Evolutionary conservation across 1,284 basidiomycete species (phyloP).

Genomic region (Leccinum subrobustum): DNA sequence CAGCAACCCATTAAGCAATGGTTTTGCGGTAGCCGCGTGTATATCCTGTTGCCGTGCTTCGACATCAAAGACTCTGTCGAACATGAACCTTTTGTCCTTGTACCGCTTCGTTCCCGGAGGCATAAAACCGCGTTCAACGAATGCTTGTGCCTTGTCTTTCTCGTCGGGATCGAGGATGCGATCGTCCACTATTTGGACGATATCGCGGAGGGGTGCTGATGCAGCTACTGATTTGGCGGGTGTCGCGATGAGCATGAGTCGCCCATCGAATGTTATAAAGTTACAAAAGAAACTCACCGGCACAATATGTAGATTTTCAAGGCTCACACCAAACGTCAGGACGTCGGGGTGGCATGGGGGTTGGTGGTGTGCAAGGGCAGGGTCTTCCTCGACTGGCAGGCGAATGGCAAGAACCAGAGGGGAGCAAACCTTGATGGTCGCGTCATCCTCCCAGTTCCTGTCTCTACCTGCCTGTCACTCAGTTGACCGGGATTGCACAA

Average conservation of each 20-base stretch:
- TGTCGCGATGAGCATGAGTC: slow-evolving; percentile 47
- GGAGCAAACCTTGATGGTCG: too few species aligned
- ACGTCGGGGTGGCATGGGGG: slow-evolving; percentile 28
- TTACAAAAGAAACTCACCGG: too few species aligned
- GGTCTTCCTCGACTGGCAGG: too few species aligned
- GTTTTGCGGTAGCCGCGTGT: slow-evolving; percentile 26
- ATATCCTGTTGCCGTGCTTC: slow-evolving; percentile 73
- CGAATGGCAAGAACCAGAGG: too few species aligned
- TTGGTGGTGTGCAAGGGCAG: too few species aligned
- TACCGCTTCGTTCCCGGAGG: slow-evolving; percentile 86
- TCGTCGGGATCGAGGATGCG: slow-evolving; percentile 79
- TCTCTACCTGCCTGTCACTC: too few species aligned
- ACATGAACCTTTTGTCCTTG: slow-evolving; percentile 94
- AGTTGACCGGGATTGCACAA: too few species aligned
- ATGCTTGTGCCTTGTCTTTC: slow-evolving; percentile 71
- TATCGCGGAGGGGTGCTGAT: slow-evolving; percentile 62
- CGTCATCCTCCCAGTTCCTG: too few species aligned
- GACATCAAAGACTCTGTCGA: slow-evolving; percentile 87
- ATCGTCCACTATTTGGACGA: slow-evolving; percentile 81
- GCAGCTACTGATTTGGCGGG: slow-evolving; percentile 53
- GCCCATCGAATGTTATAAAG: slow-evolving; percentile 37
- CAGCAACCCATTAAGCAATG: slow-evolving; percentile 78
- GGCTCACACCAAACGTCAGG: slow-evolving; percentile 38
- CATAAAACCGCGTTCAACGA: slow-evolving; percentile 77
- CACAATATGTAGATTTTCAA: too few species aligned